phyloP scores from a whole-genome alignment of 2,329 filamentous ascomycete genomes.

The Stemphylium beticola region DNA sequence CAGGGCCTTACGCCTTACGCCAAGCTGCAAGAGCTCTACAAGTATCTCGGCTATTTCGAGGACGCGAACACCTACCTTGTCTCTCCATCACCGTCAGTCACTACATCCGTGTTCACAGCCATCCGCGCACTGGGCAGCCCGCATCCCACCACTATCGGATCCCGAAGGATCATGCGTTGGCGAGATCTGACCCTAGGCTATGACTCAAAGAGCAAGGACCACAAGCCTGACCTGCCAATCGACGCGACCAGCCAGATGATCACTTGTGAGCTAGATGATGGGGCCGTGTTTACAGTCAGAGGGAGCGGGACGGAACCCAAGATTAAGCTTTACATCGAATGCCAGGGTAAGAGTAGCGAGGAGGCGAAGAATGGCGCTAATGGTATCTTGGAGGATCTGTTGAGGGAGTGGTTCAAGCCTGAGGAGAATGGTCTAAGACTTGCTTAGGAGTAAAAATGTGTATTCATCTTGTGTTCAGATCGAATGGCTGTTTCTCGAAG shows the following conservation, averaged over 20 bases:
- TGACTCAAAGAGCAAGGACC: slow-evolving; percentile 62
- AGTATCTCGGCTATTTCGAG: slow-evolving; percentile 65
- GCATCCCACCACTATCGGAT: slow-evolving; percentile 56
- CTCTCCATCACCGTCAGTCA: slow-evolving; percentile 61
- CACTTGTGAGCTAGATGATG: slow-evolving; percentile 63
- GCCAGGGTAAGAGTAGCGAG: slow-evolving; percentile 49
- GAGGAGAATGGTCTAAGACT: slow-evolving; percentile 45
- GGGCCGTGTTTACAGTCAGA: slow-evolving; percentile 64
- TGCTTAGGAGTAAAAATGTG: slow-evolving; percentile 18
- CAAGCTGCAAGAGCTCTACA: slow-evolving; percentile 64
- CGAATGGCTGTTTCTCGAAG: too few species aligned
- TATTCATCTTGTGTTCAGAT: too few species aligned
- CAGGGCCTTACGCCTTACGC: slow-evolving; percentile 63
- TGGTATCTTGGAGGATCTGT: slow-evolving; percentile 54
- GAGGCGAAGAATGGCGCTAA: slow-evolving; percentile 54
- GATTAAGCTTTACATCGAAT: slow-evolving; percentile 66
- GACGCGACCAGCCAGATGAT: slow-evolving; percentile 68
- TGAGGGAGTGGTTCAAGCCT: slow-evolving; percentile 58
- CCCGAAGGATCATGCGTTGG: slow-evolving; percentile 62
- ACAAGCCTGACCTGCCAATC: slow-evolving; percentile 61
- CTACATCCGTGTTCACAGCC: slow-evolving; percentile 60
- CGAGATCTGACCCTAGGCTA: slow-evolving; percentile 67
- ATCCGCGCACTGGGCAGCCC: slow-evolving; percentile 57
- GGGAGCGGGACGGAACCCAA: slow-evolving; percentile 71
- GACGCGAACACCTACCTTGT: slow-evolving; percentile 69